Conservation (phyloP, 2,329 filamentous ascomycete genomes). For the Penicillium sp. region DNA sequence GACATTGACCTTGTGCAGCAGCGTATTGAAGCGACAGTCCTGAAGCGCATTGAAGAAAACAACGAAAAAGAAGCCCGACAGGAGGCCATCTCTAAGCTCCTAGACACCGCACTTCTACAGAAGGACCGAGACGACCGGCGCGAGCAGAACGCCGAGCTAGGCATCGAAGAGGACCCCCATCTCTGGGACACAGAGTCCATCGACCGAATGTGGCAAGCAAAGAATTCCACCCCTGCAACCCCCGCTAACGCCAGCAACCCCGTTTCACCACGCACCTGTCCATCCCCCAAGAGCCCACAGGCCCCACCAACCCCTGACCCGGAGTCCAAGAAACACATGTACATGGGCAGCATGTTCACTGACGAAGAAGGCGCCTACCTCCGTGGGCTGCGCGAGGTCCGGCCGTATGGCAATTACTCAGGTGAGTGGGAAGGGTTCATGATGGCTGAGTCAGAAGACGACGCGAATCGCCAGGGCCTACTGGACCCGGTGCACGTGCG, state of each 20-base stretch:
- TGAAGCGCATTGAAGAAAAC: conserved; percentile 2
- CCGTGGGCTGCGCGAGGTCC: neutral
- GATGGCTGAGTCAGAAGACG: neutral
- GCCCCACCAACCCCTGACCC: neutral
- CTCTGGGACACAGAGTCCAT: conserved; percentile 5
- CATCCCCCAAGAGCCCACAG: neutral
- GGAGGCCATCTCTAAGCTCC: neutral
- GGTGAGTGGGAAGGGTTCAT: conserved; percentile 2
- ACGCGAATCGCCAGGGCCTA: neutral
- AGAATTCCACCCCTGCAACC: neutral
- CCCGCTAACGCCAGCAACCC: neutral
- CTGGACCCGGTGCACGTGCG: neutral
- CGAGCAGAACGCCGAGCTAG: neutral
- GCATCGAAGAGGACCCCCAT: conserved; percentile 3
- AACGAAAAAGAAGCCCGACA: neutral
- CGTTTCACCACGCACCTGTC: neutral
- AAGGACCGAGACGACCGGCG: neutral
- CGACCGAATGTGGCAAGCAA: neutral
- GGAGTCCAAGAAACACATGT: neutral
- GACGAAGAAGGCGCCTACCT: neutral
- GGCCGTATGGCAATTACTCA: neutral
- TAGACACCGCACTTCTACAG: neutral
- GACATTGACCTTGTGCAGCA: conserved; percentile 4
- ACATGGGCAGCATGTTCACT: neutral
- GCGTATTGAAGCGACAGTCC: conserved; percentile 5